Evolutionary conservation across 148 eudicot species (phyloP).

Genomic region (Chenopodium suecicum): DNA sequence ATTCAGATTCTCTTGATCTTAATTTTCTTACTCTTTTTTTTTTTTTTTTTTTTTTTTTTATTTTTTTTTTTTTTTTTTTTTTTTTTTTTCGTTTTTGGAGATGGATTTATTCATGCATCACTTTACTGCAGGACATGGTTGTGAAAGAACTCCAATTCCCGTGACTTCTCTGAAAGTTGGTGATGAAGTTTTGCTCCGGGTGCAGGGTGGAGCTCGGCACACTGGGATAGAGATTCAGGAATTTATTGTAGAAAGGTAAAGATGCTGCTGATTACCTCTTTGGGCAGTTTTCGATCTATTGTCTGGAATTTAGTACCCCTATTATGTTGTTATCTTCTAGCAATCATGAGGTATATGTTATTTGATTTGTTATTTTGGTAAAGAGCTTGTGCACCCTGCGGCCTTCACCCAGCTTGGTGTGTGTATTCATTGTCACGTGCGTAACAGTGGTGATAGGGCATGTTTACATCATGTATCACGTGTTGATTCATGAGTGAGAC

Average conservation of each 20-base stretch:
- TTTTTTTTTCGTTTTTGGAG: neutral
- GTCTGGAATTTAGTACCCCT: no score
- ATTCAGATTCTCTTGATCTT: neutral
- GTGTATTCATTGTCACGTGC: no score
- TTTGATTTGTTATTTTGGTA: no score
- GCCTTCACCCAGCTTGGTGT: no score
- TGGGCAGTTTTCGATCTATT: neutral
- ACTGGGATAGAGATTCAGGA: constrained; percentile 91
- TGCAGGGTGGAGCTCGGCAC: constrained; percentile 92
- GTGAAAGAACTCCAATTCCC: constrained; percentile 49
- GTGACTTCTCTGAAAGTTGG: constrained; percentile 87
- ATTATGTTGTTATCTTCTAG: neutral
- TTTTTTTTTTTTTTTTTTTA: neutral
- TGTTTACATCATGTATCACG: no score
- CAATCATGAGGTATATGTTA: neutral
- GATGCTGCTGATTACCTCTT: neutral
- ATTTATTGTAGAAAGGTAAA: constrained; percentile 82
- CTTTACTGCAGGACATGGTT: constrained; percentile 22
- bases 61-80: neutral
- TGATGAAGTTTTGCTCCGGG: constrained; percentile 70
- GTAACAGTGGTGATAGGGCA: no score
- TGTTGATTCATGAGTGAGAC: no score
- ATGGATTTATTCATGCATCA: neutral
- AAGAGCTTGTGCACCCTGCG: no score
- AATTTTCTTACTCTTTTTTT: neutral